These are phyloP conservation scores for Blastomyces emzantsi DNA, from an alignment of 2,329 filamentous ascomycete genomes.

Conservation along the genomic window DNA sequence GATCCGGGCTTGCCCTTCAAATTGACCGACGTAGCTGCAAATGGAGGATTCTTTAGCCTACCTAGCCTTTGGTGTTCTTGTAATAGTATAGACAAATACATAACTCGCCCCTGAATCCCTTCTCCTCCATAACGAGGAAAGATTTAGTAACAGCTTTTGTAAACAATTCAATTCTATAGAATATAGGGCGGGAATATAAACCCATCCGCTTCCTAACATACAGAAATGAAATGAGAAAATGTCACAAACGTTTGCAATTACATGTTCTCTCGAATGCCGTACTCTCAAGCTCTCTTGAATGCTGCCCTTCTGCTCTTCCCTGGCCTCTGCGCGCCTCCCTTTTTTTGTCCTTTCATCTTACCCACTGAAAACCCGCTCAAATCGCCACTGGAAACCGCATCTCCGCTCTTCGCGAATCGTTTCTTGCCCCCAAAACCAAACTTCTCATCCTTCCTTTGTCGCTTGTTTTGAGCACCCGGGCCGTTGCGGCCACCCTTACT, in stretches of 20 bases:
- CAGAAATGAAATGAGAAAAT: neutral
- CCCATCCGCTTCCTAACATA: neutral
- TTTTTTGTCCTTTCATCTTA: constrained; percentile 63
- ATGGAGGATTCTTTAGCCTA: neutral
- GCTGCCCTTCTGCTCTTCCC: constrained; percentile 44
- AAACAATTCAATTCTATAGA: neutral
- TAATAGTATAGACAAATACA: neutral
- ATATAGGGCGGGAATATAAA: neutral
- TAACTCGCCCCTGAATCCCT: neutral
- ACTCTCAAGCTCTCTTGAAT: constrained; percentile 20
- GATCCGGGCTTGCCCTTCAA: neutral
- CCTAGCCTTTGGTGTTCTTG: neutral
- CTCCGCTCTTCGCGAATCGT: constrained; percentile 78
- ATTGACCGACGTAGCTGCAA: neutral
- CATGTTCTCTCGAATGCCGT: neutral
- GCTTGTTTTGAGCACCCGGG: constrained; percentile 50
- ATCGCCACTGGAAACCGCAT: constrained; percentile 74
- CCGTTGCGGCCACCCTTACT: constrained; percentile 22
- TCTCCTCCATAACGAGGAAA: neutral
- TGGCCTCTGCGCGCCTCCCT: constrained; percentile 36
- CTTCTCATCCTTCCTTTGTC: constrained; percentile 89
- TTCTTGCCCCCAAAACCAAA: constrained; percentile 97
- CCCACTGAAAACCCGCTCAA: constrained; percentile 69
- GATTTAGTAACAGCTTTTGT: neutral
- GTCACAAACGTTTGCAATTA: neutral